A percentile compares a stretch with the other conserved stretches of the same genome.
Evolutionary conservation across 495 filamentous ascomycete species (phyloP).

Genomic region (Aspergillus cristatus): DNA sequence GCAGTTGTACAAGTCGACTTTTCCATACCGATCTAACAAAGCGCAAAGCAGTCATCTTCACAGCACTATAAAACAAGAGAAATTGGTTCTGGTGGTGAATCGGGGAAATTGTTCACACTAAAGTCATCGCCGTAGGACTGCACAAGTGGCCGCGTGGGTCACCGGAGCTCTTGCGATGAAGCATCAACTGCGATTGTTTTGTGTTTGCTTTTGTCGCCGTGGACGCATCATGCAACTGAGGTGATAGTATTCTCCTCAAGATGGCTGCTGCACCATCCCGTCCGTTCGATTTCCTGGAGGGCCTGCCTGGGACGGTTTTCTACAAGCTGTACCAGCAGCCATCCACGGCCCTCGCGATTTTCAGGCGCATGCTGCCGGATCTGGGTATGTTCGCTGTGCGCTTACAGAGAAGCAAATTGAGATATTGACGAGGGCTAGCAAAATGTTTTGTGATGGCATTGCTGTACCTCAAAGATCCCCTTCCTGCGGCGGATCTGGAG

Average conservation of each 20-base stretch:
- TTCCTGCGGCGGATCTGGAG: constrained; percentile 69
- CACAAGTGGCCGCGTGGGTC: constrained; percentile 22
- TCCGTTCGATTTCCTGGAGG: constrained; percentile 79
- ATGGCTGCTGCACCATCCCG: constrained; percentile 63
- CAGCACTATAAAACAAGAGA: not conserved
- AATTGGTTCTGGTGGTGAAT: constrained; percentile 7
- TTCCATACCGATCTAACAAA: constrained; percentile 52
- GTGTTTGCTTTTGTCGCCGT: too few species aligned
- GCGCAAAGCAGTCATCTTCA: constrained; percentile 46
- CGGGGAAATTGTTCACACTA: too few species aligned
- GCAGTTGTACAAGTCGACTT: too few species aligned
- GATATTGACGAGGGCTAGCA: too few species aligned
- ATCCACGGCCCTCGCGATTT: constrained; percentile 88
- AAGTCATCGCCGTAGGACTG: constrained; percentile 27
- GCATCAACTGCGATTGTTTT: too few species aligned
- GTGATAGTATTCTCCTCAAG: constrained; percentile 23
- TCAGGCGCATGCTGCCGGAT: constrained; percentile 91
- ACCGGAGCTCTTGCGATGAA: constrained; percentile 18
- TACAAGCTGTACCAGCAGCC: constrained; percentile 88
- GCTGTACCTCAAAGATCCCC: constrained; percentile 72
- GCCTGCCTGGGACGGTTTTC: constrained; percentile 80
- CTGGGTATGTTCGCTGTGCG: constrained; percentile 48
- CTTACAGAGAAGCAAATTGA: constrained; percentile 5
- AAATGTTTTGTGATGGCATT: constrained; percentile 94
- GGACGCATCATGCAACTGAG: constrained; percentile 27